Conservation (phyloP, 331 rosid species). For the Arachis monticola region DNA sequence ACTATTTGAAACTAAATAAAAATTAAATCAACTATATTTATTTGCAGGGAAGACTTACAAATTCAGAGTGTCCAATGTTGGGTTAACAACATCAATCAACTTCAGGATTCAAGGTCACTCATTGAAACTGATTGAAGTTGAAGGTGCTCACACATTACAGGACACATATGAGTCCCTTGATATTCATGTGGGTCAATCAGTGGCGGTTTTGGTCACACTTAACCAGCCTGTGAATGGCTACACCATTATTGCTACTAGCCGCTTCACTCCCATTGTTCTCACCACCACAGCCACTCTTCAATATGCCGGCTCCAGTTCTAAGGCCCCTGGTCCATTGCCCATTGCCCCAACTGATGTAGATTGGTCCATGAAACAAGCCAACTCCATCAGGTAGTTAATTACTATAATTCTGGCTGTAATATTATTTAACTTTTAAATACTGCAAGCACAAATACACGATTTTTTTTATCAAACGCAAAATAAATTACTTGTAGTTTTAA, state of each 20-base stretch:
- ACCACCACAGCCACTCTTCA: constrained; percentile 59
- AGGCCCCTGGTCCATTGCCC: constrained; percentile 60
- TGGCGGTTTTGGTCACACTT: constrained; percentile 63
- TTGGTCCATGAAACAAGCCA: constrained; percentile 84
- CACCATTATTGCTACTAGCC: constrained; percentile 62
- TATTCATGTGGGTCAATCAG: constrained; percentile 78
- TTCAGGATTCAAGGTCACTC: constrained; percentile 70
- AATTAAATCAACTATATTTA: not conserved
- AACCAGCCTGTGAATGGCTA: constrained; percentile 43
- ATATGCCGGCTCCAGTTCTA: constrained; percentile 60
- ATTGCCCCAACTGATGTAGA: constrained; percentile 54
- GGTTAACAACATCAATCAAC: constrained; percentile 66
- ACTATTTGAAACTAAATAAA: too few relatives aligned
- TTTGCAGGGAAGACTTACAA: constrained; percentile 78
- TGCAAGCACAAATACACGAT: too few relatives aligned
- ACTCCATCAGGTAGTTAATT: constrained; percentile 60
- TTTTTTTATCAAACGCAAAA: too few relatives aligned
- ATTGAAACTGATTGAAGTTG: constrained; percentile 77
- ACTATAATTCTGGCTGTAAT: too few relatives aligned
- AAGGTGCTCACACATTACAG: constrained; percentile 81
- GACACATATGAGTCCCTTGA: constrained; percentile 69
- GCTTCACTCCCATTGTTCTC: constrained; percentile 55
- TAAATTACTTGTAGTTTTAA: too few relatives aligned
- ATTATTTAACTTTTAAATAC: too few relatives aligned
- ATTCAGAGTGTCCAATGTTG: constrained; percentile 79